These are phyloP conservation scores for Solanum aculeatissimum DNA, from an alignment of 305 asterid species.

Conservation along the genomic window DNA sequence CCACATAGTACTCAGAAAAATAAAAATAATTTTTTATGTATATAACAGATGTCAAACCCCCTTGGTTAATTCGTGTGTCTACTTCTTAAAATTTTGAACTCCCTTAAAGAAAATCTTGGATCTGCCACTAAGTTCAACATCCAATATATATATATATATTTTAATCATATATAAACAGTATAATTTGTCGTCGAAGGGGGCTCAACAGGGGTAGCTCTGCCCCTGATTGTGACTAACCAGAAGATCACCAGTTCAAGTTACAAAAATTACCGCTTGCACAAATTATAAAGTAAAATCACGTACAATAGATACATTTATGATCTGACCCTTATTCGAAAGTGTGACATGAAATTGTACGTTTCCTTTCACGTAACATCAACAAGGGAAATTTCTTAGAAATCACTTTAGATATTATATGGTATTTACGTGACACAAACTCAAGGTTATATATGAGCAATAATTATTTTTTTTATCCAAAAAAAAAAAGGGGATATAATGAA, in stretches of 20 bases:
- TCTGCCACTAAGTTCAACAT: too few relatives aligned
- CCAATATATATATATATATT: too few relatives aligned
- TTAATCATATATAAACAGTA: too few relatives aligned
- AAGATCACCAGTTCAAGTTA: rapidly evolving
- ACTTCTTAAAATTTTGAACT: too few relatives aligned
- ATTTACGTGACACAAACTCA: background rate
- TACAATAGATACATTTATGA: background rate
- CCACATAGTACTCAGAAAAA: too few relatives aligned
- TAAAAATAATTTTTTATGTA: too few relatives aligned
- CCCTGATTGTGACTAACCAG: rapidly evolving
- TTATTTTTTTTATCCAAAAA: background rate
- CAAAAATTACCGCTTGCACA: rapidly evolving
- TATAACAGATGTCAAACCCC: too few relatives aligned
- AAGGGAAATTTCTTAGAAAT: background rate
- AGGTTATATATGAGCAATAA: background rate
- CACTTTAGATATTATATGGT: background rate
- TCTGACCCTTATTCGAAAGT: background rate
- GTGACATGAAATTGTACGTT: background rate
- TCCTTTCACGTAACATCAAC: background rate
- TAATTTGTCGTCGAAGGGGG: too few relatives aligned
- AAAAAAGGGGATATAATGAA: background rate
- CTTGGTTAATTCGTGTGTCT: too few relatives aligned
- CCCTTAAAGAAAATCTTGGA: too few relatives aligned
- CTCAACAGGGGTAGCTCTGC: too few relatives aligned
- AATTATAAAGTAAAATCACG: background rate